Base-by-base conservation (phyloP, 2,329 filamentous ascomycete genomes). In the Leptosphaerulina australis region DNA sequence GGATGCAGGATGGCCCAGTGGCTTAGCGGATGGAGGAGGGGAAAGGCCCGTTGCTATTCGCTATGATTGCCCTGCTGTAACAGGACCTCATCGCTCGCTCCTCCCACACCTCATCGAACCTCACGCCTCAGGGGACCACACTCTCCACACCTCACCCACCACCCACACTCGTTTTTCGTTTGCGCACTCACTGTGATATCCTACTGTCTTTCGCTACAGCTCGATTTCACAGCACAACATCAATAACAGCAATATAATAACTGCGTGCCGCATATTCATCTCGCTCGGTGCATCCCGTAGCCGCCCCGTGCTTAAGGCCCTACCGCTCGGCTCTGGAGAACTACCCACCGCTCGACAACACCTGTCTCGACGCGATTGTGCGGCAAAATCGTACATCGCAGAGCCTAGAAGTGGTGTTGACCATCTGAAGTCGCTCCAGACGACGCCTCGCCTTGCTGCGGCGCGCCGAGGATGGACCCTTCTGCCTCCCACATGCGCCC, bases 381-480 rank as follows among this genome's bases (percentile, higher is more conserved):
- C 44, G 43, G n/a, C 48, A 9, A 25, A 33, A 30, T 17, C 24
- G 29, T 41, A 43, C 49, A 38, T 35, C 41, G 40, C 44, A 33
- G 15, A 26, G 12, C 34, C 29, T 40, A 4, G 26, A 4, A 22
- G 39, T 33, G 35, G 45, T 38, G 28, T 25, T 38, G 35, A 31
- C 45, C 53, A 34, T 53, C 53, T 47, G 38, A 53, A 47, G 39
- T 39, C 40, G 53, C 45, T 51, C 36, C 36, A 44, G 40, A 34
- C 43, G 15, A 21, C 30, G 38, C 39, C 45, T 50, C 50, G 62
- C 55, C 53, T 60, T 56, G 46, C 60, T 55, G 60, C 56, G 59
- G 60, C 59, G 63, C 59, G 59, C 52, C 43, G 57, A 68, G 33
- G 24, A 67, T 70, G 67, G 62, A 66, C 40, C 57, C 57, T 34